Percentiles rank a stretch among this genome's conserved stretches.
phyloP scores from a whole-genome alignment of 805 yeast species.

The Komagataella populi region DNA sequence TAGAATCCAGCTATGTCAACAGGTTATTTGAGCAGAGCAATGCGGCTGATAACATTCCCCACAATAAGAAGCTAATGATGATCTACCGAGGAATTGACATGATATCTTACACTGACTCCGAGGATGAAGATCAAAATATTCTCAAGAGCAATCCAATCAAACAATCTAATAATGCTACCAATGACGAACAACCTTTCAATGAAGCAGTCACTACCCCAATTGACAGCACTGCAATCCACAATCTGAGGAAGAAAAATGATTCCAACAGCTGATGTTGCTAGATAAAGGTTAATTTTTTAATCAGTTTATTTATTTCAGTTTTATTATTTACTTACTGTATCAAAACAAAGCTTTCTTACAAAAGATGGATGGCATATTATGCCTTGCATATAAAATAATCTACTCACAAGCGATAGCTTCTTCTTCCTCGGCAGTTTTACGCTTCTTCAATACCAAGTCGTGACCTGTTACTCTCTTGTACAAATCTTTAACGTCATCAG shows the following conservation, averaged over 20 bases:
- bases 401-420: conserved; percentile 25
- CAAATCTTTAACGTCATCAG: conserved; percentile 92
- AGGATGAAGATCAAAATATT: not conserved
- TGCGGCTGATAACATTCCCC: conserved; percentile 12
- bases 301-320: not conserved
- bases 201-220: not conserved
- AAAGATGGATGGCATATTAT: not conserved
- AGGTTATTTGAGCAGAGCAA: conserved; percentile 16
- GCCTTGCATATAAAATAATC: not conserved
- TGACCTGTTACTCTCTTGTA: conserved; percentile 87
- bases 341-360: not conserved
- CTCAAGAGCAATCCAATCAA: not conserved
- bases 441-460: conserved; percentile 75
- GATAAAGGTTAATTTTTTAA: not conserved
- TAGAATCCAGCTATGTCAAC: conserved; percentile 12
- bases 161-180: not conserved
- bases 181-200: not conserved
- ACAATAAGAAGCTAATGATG: conserved; percentile 18
- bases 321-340: not conserved
- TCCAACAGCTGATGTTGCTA: not conserved
- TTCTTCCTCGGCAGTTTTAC: conserved; percentile 55
- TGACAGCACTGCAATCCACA: not conserved
- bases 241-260: not conserved
- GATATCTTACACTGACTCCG: conserved; percentile 11
- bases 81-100: conserved; percentile 23